Evolutionary conservation across 2,329 filamentous ascomycete genomes (phyloP), one percentile per base, ranked within the genome.

Genomic region (Fusarium proliferatum): DNA sequence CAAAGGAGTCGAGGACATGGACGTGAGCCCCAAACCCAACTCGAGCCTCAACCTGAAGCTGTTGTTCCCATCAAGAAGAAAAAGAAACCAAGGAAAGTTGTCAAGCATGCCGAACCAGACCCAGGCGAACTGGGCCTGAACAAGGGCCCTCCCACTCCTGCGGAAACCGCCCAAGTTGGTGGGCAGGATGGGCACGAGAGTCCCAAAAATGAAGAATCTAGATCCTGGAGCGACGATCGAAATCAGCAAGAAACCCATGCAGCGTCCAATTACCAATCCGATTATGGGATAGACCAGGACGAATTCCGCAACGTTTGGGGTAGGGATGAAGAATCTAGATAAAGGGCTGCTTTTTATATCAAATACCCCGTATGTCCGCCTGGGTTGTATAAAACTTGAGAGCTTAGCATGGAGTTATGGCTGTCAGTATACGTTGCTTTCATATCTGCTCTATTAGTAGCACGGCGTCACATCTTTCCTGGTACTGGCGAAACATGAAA

Each of bases 271-370:
- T 81, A 81, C 51, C 76, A 79, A 26, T 67, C 78, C 26, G 72
- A 64, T 42, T 83, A 81, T 55, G 75, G 77, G 33, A 77, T 82
- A 5, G 73, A 80, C n/a, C 81, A 83, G 23, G 79, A 80, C 34
- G 85, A 84, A 63, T 86, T 86, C 67, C 80, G 80, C 26, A 86
- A 87, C 68, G 84, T 86, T n/a, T 87, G 85, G 85, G 80, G 77
- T 26, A 61, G 77, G 36, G 71, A 79, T 57, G 73, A 74, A 57
- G 71, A 69, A 71, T 75, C 73, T 72, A 74, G 64, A 66, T 74
- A 71, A 49, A 53, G 48, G 43, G 56, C 56, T 62, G 57, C 48
- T 70, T 74, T 66, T 65, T 65, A 53, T 56, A 67, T 61, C 42
- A 60, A 65, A 74, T 76, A 75, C 66, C 63, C 66, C 72, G 55